phyloP scores from a whole-genome alignment of 2,329 filamentous ascomycete genomes.

The Pestalotiopsis sp. region DNA sequence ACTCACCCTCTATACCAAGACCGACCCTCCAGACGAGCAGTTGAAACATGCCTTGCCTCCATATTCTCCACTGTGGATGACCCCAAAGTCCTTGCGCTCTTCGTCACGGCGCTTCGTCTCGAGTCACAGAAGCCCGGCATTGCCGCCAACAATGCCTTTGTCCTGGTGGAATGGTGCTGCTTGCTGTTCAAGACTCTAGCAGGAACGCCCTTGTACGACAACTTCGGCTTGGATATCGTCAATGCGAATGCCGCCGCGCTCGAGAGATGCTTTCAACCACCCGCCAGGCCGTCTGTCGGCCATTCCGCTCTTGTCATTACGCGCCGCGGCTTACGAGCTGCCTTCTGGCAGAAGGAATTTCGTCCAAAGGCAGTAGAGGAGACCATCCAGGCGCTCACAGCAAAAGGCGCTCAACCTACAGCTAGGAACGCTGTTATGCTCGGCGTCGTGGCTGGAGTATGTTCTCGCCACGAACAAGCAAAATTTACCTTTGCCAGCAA shows the following conservation, averaged over 20 bases:
- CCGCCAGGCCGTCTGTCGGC: conserved; percentile 63
- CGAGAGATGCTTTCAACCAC: conserved; percentile 73
- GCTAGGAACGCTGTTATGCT: conserved; percentile 76
- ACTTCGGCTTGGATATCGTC: conserved; percentile 65
- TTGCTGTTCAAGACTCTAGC: conserved; percentile 73
- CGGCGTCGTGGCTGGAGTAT: conserved; percentile 85
- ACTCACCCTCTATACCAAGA: conserved; percentile 89
- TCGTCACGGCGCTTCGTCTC: conserved; percentile 66
- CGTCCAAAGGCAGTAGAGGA: conserved; percentile 62
- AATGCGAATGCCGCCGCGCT: conserved; percentile 70
- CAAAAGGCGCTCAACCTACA: conserved; percentile 63
- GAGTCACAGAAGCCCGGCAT: conserved; percentile 79
- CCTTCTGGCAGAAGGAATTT: conserved; percentile 61
- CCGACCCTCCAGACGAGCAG: conserved; percentile 77
- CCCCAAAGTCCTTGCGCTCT: conserved; percentile 58
- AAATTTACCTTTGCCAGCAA: conserved; percentile 62
- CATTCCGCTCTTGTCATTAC: conserved; percentile 76
- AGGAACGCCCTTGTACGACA: conserved; percentile 61
- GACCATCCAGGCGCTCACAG: conserved; percentile 65
- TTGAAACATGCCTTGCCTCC: conserved; percentile 74
- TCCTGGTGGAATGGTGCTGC: conserved; percentile 87
- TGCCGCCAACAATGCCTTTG: conserved; percentile 79
- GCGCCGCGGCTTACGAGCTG: conserved; percentile 74
- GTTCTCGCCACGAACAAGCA: conserved; percentile 66
- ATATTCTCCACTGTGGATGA: conserved; percentile 62